A percentile compares a stretch with the other conserved stretches of the same genome.
Evolutionary conservation across 257 asterid genomes (phyloP).

Genomic region (Ligustrum vulgare): DNA sequence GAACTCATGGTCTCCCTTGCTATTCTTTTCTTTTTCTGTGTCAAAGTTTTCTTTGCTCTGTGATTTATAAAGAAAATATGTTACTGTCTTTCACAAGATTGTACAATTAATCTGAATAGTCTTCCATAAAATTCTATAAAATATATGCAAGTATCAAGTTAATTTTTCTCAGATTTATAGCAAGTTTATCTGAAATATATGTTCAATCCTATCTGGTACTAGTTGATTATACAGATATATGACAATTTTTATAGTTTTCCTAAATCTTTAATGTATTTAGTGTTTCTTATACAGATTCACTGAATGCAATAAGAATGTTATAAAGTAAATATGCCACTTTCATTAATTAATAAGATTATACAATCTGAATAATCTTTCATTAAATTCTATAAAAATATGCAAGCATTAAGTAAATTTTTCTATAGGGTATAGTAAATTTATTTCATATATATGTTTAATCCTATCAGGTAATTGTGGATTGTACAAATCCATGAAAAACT

Average conservation of each 20-base stretch:
- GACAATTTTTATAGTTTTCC: not conserved
- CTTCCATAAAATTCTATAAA: no score
- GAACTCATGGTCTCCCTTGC: not conserved
- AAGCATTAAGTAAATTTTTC: not conserved
- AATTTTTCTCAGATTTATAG: not conserved
- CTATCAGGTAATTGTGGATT: not conserved
- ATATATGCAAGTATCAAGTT: not conserved
- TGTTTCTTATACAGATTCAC: not conserved
- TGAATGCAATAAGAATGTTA: no score
- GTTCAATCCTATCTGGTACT: no score
- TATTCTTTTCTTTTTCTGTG: not conserved
- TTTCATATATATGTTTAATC: not conserved
- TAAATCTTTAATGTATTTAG: not conserved
- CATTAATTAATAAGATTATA: no score
- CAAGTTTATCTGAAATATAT: not conserved
- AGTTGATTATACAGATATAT: not conserved
- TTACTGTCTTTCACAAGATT: not conserved
- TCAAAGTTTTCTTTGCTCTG: not conserved
- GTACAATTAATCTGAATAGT: not conserved
- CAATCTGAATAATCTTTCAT: not conserved
- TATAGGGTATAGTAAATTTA: not conserved
- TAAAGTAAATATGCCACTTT: no score
- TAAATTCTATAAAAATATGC: not conserved
- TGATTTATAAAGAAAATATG: not conserved
- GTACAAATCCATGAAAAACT: not conserved